A percentile compares a stretch with the other conserved stretches of the same genome.
Evolutionary conservation across 208 protist species (phyloP).

Genomic region (Trichomonas gallinae): DNA sequence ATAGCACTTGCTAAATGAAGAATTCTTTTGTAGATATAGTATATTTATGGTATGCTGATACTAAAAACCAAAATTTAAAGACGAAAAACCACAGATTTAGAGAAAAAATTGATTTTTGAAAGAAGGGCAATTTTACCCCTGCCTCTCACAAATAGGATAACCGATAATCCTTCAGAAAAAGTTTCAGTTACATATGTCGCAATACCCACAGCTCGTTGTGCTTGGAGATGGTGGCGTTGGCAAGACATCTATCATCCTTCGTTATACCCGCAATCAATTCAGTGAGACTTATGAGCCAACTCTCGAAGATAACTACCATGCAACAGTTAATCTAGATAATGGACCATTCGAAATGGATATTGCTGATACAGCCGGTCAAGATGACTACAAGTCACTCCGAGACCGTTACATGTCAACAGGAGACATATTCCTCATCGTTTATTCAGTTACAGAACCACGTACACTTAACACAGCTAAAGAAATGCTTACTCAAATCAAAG

Average conservation of each 20-base stretch:
- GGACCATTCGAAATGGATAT: not conserved
- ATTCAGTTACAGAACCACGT: not conserved
- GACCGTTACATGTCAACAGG: conserved; percentile 15
- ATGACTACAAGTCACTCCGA: not conserved
- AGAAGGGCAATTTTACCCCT: not conserved
- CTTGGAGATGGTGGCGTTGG: conserved; percentile 56
- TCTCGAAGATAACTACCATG: conserved; percentile 15
- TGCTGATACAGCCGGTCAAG: conserved; percentile 21
- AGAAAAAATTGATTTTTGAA: not conserved
- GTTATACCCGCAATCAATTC: conserved; percentile 50
- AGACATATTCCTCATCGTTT: conserved; percentile 12
- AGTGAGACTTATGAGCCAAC: conserved; percentile 56
- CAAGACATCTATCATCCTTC: conserved; percentile 56
- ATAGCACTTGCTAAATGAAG: too few species aligned
- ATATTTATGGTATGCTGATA: too few species aligned
- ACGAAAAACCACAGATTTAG: too few species aligned
- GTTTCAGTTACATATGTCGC: not conserved
- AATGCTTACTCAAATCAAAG: not conserved
- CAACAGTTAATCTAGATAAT: not conserved
- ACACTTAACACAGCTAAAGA: not conserved
- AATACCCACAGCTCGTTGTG: conserved; percentile 35
- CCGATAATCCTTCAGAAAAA: not conserved
- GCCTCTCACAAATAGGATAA: not conserved
- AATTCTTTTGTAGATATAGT: too few species aligned
- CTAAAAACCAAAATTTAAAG: too few species aligned